A percentile compares a stretch with the other conserved stretches of the same genome.
Conservation (phyloP, 805 yeast genomes). For the Wickerhamomyces hampshirensis region DNA sequence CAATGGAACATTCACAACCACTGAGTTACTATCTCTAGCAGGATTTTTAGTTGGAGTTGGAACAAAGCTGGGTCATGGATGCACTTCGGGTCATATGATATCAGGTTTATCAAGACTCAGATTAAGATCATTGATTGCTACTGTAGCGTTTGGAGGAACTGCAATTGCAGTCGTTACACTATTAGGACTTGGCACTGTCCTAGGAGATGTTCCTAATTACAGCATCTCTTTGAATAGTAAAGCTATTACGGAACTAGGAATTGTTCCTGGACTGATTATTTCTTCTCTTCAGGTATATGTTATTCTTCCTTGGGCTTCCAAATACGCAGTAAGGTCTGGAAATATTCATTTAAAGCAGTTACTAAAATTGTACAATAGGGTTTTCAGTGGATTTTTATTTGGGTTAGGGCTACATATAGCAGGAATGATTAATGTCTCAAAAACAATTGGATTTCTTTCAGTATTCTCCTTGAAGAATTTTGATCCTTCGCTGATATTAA, state of each 20-base stretch:
- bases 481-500: slow-evolving; percentile 44
- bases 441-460: slow-evolving; percentile 43
- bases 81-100: slow-evolving; percentile 54
- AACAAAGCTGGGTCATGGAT: slow-evolving; percentile 43
- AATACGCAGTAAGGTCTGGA: neutral
- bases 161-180: slow-evolving; percentile 27
- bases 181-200: slow-evolving; percentile 3
- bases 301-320: slow-evolving; percentile 24
- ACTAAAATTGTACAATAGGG: slow-evolving; percentile 10
- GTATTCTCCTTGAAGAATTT: slow-evolving; percentile 31
- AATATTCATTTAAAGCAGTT: neutral
- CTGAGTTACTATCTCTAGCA: slow-evolving; percentile 17
- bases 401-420: slow-evolving; percentile 43
- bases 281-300: slow-evolving; percentile 19
- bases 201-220: slow-evolving; percentile 7
- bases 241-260: neutral
- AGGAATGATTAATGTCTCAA: slow-evolving; percentile 41
- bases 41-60: slow-evolving; percentile 46
- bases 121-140: slow-evolving; percentile 41
- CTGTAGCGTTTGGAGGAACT: slow-evolving; percentile 30
- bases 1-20: neutral
- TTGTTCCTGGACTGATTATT: slow-evolving; percentile 6
- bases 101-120: slow-evolving; percentile 44
- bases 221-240: slow-evolving; percentile 3
- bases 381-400: slow-evolving; percentile 31